Conservation (phyloP, 2,329 filamentous ascomycete genomes). For the Pseudogymnoascus sp. region DNA sequence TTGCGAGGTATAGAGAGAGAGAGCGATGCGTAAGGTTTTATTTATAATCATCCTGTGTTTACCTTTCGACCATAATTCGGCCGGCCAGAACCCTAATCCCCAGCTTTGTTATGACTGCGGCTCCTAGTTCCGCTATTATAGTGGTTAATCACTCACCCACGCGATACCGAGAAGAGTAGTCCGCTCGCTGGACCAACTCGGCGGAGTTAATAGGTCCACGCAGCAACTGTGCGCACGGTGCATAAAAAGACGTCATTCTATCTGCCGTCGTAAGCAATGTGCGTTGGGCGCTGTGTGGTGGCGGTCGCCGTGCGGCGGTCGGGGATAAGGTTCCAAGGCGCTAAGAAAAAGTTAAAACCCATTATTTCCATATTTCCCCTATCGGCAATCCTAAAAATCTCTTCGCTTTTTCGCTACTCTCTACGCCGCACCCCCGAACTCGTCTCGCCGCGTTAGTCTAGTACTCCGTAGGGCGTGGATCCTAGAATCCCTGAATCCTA, state of each 20-base stretch:
- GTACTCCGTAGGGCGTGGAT: neutral
- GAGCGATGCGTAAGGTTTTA: neutral
- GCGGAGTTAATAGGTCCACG: neutral
- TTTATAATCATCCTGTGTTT: neutral
- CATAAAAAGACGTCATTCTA: neutral
- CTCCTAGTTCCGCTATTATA: neutral
- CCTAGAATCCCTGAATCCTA: neutral
- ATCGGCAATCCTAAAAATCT: neutral
- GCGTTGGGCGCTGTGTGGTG: neutral
- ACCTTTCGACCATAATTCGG: neutral
- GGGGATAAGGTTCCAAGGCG: neutral
- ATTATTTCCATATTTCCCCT: neutral
- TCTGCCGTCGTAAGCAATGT: neutral
- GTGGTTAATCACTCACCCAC: neutral
- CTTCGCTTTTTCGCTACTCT: neutral
- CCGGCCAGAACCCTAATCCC: neutral
- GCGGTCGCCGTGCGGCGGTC: neutral
- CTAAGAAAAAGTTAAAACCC: neutral
- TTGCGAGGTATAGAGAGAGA: neutral
- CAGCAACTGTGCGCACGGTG: neutral
- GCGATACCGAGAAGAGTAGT: neutral
- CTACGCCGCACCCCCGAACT: neutral
- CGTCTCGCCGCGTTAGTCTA: neutral
- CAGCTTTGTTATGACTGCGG: neutral
- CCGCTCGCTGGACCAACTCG: neutral